A percentile compares a stretch with the other conserved stretches of the same genome.
phyloP scores from a whole-genome alignment of 2,329 filamentous ascomycete genomes.

The Arthrobotrys entomopaga region DNA sequence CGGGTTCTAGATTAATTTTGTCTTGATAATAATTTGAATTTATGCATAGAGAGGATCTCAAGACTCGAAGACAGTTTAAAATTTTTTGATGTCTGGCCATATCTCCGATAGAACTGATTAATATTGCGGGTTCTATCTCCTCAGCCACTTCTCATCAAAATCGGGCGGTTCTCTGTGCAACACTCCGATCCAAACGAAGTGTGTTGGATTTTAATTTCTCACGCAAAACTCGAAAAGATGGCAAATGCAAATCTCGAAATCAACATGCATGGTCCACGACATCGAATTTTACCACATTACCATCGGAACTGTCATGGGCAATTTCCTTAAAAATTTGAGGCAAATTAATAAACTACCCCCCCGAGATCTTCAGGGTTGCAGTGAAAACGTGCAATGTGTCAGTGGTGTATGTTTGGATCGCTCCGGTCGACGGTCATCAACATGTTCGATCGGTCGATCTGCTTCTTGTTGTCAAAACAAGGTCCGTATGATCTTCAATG shows the following conservation, averaged over 20 bases:
- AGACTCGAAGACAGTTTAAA: too few species aligned
- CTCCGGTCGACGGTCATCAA: too few species aligned
- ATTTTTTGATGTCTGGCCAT: too few species aligned
- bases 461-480: constrained; percentile 7
- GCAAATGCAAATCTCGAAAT: constrained; percentile 1
- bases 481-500: constrained; percentile 27
- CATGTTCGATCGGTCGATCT: constrained; percentile 33
- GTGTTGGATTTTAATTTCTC: constrained; percentile 45
- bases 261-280: not conserved
- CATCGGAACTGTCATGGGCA: not conserved
- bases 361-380: constrained; percentile 31
- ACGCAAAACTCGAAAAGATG: too few species aligned
- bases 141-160: not conserved
- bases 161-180: not conserved
- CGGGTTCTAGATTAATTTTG: too few species aligned
- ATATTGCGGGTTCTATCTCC: too few species aligned
- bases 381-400: not conserved
- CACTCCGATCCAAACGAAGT: constrained; percentile 3
- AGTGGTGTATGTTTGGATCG: too few species aligned
- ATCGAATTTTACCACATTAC: constrained; percentile 4
- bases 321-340: not conserved
- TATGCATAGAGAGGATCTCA: too few species aligned
- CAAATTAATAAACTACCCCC: not conserved
- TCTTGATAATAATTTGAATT: too few species aligned
- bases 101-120: too few species aligned